phyloP scores from a whole-genome alignment of 2,329 filamentous ascomycete species.

The Chaetomium olivaceum region DNA sequence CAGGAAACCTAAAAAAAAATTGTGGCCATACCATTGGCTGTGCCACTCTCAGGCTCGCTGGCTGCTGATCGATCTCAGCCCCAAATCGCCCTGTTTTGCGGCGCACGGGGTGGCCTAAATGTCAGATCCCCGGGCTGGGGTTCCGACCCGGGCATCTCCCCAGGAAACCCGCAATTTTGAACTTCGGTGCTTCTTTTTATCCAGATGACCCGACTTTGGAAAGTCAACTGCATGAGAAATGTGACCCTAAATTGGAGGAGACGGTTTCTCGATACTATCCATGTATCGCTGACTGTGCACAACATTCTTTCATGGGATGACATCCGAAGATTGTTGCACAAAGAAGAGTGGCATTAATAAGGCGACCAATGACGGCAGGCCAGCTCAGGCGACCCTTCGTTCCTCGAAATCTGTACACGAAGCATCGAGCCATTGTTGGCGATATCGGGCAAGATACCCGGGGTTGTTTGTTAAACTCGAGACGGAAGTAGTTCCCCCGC shows the following conservation, averaged over 20 bases:
- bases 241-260: background rate
- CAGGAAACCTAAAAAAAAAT: constrained; percentile 16
- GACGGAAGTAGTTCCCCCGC: background rate
- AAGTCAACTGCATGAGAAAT: background rate
- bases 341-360: background rate
- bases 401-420: background rate
- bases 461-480: background rate
- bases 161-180: background rate
- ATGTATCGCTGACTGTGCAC: background rate
- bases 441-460: background rate
- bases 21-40: constrained; percentile 16
- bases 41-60: background rate
- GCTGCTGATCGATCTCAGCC: constrained; percentile 24
- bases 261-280: background rate
- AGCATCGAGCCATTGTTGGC: background rate
- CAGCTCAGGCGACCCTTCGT: background rate
- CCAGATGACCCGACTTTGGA: background rate
- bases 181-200: background rate
- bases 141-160: background rate
- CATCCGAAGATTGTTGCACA: background rate
- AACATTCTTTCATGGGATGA: background rate
- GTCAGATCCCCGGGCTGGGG: constrained; percentile 6
- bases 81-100: constrained; percentile 19
- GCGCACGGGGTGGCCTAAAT: constrained; percentile 10
- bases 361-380: background rate